Evolutionary conservation across 192 early-diverging fungal genomes (phyloP).

Genomic region (Backusella morwellensis): DNA sequence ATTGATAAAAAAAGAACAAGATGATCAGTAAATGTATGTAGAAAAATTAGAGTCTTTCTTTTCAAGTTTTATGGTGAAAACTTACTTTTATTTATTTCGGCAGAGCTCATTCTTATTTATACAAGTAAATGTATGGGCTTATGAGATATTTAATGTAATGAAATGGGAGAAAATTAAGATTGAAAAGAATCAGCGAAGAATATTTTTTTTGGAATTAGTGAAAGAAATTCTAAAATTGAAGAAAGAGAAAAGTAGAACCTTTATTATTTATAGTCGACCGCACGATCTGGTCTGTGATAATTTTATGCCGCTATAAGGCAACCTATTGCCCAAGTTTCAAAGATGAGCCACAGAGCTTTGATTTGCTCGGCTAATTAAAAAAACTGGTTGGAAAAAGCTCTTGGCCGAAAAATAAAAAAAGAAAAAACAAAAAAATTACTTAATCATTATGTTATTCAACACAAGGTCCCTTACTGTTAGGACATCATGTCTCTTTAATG

Average conservation of each 20-base stretch:
- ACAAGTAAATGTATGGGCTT: neutral
- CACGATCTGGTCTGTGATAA: neutral
- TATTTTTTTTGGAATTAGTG: neutral
- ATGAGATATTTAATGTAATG: neutral
- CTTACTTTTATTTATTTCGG: neutral
- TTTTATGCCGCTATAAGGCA: slow-evolving; percentile 3
- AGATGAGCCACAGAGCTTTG: neutral
- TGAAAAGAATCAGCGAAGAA: neutral
- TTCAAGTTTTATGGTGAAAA: neutral
- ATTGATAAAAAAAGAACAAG: neutral
- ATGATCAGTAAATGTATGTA: neutral
- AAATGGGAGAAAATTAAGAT: neutral
- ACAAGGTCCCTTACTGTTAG: neutral
- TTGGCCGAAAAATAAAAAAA: neutral
- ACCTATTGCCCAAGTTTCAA: slow-evolving; percentile 9
- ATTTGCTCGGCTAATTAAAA: neutral
- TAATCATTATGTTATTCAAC: neutral
- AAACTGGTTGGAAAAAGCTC: neutral
- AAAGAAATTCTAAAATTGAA: neutral
- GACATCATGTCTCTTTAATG: neutral
- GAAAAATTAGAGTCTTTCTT: neutral
- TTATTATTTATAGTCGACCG: slow-evolving; percentile 3
- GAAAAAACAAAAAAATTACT: neutral
- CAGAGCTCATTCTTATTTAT: neutral
- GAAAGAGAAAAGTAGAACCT: neutral